phyloP scores from a whole-genome alignment of 2,329 filamentous ascomycete species.

The Sclerotinia trifoliorum region DNA sequence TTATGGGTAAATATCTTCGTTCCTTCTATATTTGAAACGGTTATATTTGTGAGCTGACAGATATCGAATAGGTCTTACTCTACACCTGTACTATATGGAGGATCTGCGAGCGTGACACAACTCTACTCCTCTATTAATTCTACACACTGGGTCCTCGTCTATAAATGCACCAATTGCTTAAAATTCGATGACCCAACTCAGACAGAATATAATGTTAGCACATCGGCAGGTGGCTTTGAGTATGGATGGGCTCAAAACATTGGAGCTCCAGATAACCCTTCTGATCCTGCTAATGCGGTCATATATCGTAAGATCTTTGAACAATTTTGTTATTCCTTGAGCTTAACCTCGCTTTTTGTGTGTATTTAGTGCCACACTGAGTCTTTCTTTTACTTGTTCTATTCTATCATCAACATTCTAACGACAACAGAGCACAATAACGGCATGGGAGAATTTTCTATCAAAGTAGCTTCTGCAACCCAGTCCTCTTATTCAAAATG shows the following conservation, averaged over 20 bases:
- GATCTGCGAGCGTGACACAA: conserved; percentile 60
- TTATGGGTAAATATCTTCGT: conserved; percentile 43
- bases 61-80: conserved; percentile 50
- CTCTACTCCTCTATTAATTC: conserved; percentile 57
- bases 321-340: background rate
- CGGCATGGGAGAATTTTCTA: conserved; percentile 52
- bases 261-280: conserved; percentile 42
- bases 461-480: conserved; percentile 45
- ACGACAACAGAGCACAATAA: conserved; percentile 50
- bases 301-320: conserved; percentile 18
- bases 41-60: background rate
- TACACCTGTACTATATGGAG: conserved; percentile 57
- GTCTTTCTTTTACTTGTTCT: conserved; percentile 44
- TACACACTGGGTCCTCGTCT: conserved; percentile 61
- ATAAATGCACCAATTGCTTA: conserved; percentile 60
- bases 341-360: background rate
- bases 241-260: conserved; percentile 57
- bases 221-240: conserved; percentile 46
- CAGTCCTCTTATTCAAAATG: conserved; percentile 42
- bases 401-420: conserved; percentile 27
- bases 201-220: conserved; percentile 45
- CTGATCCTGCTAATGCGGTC: conserved; percentile 39
- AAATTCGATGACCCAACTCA: conserved; percentile 52
- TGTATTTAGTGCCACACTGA: background rate
- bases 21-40: background rate